Conservation (phyloP, 148 eudicot genomes). For the Oxyria digyna region DNA sequence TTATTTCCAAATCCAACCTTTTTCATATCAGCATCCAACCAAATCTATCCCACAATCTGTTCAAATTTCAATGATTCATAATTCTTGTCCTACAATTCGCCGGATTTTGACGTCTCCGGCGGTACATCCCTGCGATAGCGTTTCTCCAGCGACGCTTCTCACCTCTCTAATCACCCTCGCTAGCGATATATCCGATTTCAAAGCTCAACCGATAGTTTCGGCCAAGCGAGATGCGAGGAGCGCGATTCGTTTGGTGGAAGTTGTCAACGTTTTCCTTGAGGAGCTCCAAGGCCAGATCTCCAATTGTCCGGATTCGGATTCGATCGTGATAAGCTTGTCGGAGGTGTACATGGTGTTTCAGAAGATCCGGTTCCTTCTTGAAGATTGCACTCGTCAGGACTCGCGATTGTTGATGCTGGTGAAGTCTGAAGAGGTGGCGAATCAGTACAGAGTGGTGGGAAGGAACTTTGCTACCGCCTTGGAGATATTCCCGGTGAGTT, state of each 20-base stretch:
- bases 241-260: conserved; percentile 30
- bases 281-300: conserved; percentile 21
- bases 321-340: conserved; percentile 19
- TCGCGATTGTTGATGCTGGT: conserved; percentile 47
- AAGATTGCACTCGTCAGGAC: conserved; percentile 40
- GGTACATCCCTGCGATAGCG: conserved; percentile 22
- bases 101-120: conserved; percentile 68
- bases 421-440: conserved; percentile 22
- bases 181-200: conserved; percentile 26
- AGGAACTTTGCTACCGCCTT: conserved; percentile 31
- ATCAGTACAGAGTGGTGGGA: conserved; percentile 23
- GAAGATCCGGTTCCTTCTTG: conserved; percentile 34
- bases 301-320: neutral
- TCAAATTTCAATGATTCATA: conserved; percentile 26
- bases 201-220: conserved; percentile 16
- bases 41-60: neutral
- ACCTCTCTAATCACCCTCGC: conserved; percentile 34
- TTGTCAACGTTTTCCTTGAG: conserved; percentile 32
- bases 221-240: conserved; percentile 32
- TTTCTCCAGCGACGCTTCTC: conserved; percentile 37
- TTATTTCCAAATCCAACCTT: neutral
- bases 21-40: no score
- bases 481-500: conserved; percentile 28
- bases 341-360: conserved; percentile 61
- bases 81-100: conserved; percentile 30